These are phyloP conservation scores for Mimosa bimucronata DNA, from an alignment of 306 rosid genomes.

Conservation along the genomic window DNA sequence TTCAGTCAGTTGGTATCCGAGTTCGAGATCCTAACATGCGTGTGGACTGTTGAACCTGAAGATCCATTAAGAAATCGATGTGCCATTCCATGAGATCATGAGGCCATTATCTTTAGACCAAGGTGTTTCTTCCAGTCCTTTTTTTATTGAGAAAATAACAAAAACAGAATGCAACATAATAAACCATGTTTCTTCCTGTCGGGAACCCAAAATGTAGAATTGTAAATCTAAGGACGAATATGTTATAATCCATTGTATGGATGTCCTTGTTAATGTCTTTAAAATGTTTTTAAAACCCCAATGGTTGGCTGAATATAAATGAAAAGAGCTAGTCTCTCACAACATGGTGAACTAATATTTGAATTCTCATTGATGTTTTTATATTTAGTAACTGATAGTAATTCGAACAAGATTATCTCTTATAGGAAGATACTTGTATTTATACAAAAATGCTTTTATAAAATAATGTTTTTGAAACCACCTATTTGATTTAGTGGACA, in stretches of 20 bases:
- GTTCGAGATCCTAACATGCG: not conserved
- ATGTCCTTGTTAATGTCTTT: not conserved
- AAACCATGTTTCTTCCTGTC: not conserved
- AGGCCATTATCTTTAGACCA: not conserved
- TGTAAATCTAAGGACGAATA: not conserved
- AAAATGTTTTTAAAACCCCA: not conserved
- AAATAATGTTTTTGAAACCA: not conserved
- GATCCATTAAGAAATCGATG: not conserved
- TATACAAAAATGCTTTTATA: too few species aligned
- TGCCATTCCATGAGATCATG: not conserved
- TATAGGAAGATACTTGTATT: too few species aligned
- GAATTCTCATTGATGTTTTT: too few species aligned
- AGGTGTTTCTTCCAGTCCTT: slow-evolving; percentile 1
- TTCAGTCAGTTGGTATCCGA: slow-evolving; percentile 11
- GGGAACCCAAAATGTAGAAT: not conserved
- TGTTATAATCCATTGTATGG: not conserved
- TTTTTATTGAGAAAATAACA: too few species aligned
- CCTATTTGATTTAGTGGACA: not conserved
- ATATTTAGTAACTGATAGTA: too few species aligned
- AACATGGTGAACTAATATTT: too few species aligned
- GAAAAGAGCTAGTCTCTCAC: too few species aligned
- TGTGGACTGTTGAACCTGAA: not conserved
- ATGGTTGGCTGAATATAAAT: too few species aligned
- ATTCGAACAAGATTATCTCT: too few species aligned
- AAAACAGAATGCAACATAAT: too few species aligned